Evolutionary conservation across 306 rosid species (phyloP), one percentile per base, ranked within the genome.

Genomic region (Mimosa pudica): DNA sequence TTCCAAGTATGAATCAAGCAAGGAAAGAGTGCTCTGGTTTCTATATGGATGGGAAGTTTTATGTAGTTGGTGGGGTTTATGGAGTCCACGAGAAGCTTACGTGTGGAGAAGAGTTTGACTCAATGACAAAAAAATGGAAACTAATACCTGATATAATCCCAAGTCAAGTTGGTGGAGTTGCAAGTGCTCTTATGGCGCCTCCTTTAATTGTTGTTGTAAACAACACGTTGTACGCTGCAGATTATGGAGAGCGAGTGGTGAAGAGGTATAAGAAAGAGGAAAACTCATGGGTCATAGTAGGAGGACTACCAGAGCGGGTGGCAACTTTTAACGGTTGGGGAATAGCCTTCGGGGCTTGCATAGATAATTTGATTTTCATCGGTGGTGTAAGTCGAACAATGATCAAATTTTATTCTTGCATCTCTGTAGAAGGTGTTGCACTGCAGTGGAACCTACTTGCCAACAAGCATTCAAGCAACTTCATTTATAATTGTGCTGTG

Each of bases 141-240:
- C 85, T 85, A 81, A 92, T 92, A 80, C 91, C 97, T 2, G 62
- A 89, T 74, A 92, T 92, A 92, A 84, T 86, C 78, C 97, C 90
- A 6, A 51, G 84, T n/a, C 73, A 81, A 81, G 82, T 55, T 65
- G 86, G 73, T 35, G 94, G 82, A 30, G 73, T 66, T 75, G 93
- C 85, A 79, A 66, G 38, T 73, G 83, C 89, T 20, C 79, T 85
- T 18, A 92, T 82, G 74, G 96, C 97, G 10, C 96, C 97, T 75
- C 94, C 97, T 74, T 82, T 92, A 68, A 84, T 92, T 48, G 97
- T 92, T 54, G 96, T 92, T 74, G 92, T 89, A 68, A 84, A 90
- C 38, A 82, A 92, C 81, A 75, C 79, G 2, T 61, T 92, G 75
- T 92, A 89, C 85, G 89, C 94, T 63, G 97, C 96, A 18, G 89